These are phyloP conservation scores for Emiliania huxleyi DNA, from an alignment of 78 protist species.

Conservation along the genomic window DNA sequence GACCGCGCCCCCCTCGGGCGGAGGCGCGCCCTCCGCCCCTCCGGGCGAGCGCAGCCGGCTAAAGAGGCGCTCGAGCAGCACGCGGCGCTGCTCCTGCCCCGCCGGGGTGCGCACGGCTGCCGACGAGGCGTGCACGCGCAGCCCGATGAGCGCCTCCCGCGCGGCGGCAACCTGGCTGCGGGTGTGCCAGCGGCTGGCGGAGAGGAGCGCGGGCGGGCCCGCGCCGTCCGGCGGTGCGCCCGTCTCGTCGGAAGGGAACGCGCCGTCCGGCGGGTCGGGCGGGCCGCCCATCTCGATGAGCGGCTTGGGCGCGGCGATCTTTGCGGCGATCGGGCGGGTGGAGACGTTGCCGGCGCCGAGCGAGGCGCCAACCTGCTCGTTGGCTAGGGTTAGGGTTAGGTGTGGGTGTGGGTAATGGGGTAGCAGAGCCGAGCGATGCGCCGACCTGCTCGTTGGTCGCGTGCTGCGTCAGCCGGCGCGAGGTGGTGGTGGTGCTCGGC, in stretches of 20 bases:
- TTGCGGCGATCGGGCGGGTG: not conserved
- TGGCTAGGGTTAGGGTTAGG: too few species aligned
- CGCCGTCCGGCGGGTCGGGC: not conserved
- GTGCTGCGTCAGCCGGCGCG: too few species aligned
- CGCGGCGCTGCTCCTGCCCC: not conserved
- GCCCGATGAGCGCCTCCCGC: not conserved
- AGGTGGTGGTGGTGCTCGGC: too few species aligned
- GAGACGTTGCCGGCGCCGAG: not conserved
- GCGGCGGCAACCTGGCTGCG: not conserved
- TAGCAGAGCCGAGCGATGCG: too few species aligned
- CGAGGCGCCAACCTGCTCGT: not conserved
- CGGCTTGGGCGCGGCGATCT: not conserved
- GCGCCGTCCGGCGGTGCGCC: too few species aligned
- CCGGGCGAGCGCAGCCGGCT: not conserved
- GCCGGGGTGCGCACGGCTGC: not conserved
- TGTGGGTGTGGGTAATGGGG: too few species aligned
- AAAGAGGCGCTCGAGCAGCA: not conserved
- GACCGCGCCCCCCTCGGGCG: not conserved
- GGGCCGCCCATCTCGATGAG: not conserved
- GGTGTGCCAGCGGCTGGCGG: not conserved
- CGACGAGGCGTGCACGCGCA: slow-evolving; percentile 17
- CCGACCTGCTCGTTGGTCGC: too few species aligned
- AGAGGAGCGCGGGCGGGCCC: too few species aligned
- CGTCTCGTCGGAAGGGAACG: too few species aligned
- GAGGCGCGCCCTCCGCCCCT: not conserved